These are phyloP conservation scores for Citrullus colocynthis DNA, from an alignment of 306 rosid species.

Conservation along the genomic window DNA sequence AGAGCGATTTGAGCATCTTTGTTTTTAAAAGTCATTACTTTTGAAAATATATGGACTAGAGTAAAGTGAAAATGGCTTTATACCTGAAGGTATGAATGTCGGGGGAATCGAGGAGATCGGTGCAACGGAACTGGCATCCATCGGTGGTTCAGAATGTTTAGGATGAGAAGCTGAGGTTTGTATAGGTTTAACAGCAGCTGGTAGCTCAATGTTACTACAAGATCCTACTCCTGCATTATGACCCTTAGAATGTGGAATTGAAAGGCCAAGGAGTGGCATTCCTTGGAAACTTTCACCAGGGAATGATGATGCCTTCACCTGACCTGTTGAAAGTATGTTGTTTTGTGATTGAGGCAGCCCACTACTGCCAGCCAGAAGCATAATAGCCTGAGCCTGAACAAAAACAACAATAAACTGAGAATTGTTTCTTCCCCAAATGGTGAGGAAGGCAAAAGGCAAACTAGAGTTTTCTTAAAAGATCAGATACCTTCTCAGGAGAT, in stretches of 20 bases:
- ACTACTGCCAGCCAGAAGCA: slow-evolving; percentile 74
- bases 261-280: slow-evolving; percentile 18
- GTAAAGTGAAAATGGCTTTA: neutral
- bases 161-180: slow-evolving; percentile 26
- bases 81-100: slow-evolving; percentile 48
- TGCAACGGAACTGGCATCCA: slow-evolving; percentile 24
- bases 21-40: neutral
- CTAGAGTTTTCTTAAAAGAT: neutral
- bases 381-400: slow-evolving; percentile 68
- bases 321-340: slow-evolving; percentile 20
- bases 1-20: neutral
- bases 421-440: neutral
- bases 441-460: neutral
- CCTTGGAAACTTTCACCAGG: slow-evolving; percentile 24
- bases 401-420: neutral
- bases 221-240: slow-evolving; percentile 29
- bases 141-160: slow-evolving; percentile 33
- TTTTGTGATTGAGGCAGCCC: slow-evolving; percentile 25
- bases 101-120: slow-evolving; percentile 19
- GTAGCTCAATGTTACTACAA: slow-evolving; percentile 25
- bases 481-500: slow-evolving; percentile 65
- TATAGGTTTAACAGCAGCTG: slow-evolving; percentile 23
- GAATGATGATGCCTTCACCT: slow-evolving; percentile 29
- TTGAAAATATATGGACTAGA: neutral
- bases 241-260: slow-evolving; percentile 20